Evolutionary conservation across 148 eudicot species (phyloP), one percentile per base, ranked within the genome.

Genomic region (Heliosperma pusillum): DNA sequence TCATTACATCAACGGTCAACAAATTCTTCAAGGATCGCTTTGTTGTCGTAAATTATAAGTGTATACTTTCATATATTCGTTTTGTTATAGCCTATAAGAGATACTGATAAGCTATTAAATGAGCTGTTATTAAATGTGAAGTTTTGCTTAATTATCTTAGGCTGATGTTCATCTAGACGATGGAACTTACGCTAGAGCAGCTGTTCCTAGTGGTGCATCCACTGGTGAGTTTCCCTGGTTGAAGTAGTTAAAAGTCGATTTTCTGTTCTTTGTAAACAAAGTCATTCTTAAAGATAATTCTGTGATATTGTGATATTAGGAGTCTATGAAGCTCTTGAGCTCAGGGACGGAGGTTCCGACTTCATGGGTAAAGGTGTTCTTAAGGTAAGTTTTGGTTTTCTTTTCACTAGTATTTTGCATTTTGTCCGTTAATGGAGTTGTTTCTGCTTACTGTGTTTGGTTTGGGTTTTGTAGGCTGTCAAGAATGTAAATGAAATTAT

Each of bases 201-300:
- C 98, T 76, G 98, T 95, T 74, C 98, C 98, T 20, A 95, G 98
- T 82, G 98, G 98, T 71, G 98, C 98, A 80, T 95, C 98, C 75
- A 95, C 98, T 29, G 98, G 99, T 95, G 78, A 82, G 87, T 76
- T 65, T 25, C 44, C 8, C 17, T 10, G 1, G 17, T 19, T 24
- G 6, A 13, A 44, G 11, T 15, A 5, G 47, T 42, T 58, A 1
- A 5, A 47, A 5, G 3, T 21, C 4, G 4, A 2, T 24, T 5
- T 40, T 10, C 3, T 11, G 56, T 24, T 30, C 6, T 3, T 11
- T 42, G 53, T 44, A 42, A 44, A 42, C 25, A 0, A 10, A 42
- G 57, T 13, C 0, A 42, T 45, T 25, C 57, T 45, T 9, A 61
- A 15, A 21, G 1, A 2, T 75, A 19, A 33, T 55, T 5, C 25